These are phyloP conservation scores for Podospora bellae-mahoneyi DNA, from an alignment of 495 filamentous ascomycete genomes.

Conservation along the genomic window DNA sequence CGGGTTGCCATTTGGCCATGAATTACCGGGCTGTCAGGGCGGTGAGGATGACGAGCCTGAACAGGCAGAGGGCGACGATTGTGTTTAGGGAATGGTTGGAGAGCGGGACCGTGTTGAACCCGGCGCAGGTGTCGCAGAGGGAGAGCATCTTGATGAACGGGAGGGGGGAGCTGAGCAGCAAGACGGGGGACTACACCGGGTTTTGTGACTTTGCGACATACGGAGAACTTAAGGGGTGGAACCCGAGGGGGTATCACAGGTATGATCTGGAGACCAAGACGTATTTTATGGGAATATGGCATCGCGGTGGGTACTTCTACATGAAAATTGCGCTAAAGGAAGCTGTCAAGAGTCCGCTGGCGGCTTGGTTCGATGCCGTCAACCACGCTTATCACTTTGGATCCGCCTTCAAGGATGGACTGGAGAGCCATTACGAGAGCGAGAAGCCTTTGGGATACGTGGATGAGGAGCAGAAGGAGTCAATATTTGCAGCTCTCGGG, in stretches of 20 bases:
- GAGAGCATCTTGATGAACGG: slow-evolving; percentile 70
- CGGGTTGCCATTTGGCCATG: slow-evolving; percentile 69
- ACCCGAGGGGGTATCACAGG: slow-evolving; percentile 43
- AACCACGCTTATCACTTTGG: slow-evolving; percentile 49
- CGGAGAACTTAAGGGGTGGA: slow-evolving; percentile 38
- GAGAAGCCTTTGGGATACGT: slow-evolving; percentile 37
- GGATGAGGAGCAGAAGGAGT: slow-evolving; percentile 33
- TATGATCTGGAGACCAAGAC: slow-evolving; percentile 49
- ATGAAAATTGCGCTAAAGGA: slow-evolving; percentile 63
- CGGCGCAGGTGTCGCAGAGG: slow-evolving; percentile 57
- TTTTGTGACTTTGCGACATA: slow-evolving; percentile 38
- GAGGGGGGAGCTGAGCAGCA: slow-evolving; percentile 44
- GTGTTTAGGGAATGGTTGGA: slow-evolving; percentile 62
- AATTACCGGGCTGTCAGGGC: slow-evolving; percentile 84
- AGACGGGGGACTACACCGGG: slow-evolving; percentile 46
- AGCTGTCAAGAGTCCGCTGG: slow-evolving; percentile 52
- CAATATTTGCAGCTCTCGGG: slow-evolving; percentile 31
- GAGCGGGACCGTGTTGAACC: slow-evolving; percentile 53
- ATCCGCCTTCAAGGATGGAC: slow-evolving; percentile 34
- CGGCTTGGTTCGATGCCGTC: slow-evolving; percentile 74
- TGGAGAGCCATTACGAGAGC: slow-evolving; percentile 34
- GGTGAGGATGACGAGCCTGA: slow-evolving; percentile 81
- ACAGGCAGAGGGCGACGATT: slow-evolving; percentile 81
- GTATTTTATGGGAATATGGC: slow-evolving; percentile 56
- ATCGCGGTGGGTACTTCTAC: slow-evolving; percentile 41